Conservation (phyloP, 306 rosid genomes). For the Cucurbita pepo region DNA sequence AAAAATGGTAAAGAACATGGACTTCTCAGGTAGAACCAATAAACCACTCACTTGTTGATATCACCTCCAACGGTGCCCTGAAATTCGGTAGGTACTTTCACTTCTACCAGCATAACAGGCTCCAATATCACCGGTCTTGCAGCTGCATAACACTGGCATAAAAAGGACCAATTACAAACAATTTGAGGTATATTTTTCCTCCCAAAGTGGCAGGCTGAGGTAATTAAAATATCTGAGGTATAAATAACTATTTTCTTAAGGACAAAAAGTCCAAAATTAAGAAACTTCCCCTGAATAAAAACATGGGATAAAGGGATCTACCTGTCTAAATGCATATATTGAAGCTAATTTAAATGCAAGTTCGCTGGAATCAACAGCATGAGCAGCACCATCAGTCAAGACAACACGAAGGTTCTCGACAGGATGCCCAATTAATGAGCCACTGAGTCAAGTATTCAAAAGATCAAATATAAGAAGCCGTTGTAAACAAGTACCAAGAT, state of each 20-base stretch:
- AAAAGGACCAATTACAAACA: not conserved
- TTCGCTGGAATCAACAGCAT: slow-evolving; percentile 96
- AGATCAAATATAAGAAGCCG: not conserved
- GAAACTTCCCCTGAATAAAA: not conserved
- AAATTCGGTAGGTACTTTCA: slow-evolving; percentile 93
- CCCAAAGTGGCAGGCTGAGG: not conserved
- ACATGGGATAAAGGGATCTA: slow-evolving; percentile 5
- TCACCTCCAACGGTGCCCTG: slow-evolving; percentile 98
- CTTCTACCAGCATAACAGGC: slow-evolving; percentile 93
- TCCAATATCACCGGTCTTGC: slow-evolving; percentile 89
- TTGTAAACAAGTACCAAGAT: not conserved
- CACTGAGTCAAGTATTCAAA: slow-evolving; percentile 37
- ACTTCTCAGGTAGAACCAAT: not conserved
- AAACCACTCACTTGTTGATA: slow-evolving; percentile 64
- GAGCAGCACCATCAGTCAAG: slow-evolving; percentile 90
- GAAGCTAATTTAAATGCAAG: slow-evolving; percentile 96
- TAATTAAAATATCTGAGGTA: not conserved
- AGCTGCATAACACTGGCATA: slow-evolving; percentile 56
- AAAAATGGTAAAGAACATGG: slow-evolving; percentile 7
- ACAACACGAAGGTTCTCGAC: slow-evolving; percentile 78
- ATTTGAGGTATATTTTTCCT: not conserved
- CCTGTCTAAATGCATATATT: slow-evolving; percentile 97
- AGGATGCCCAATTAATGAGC: slow-evolving; percentile 93
- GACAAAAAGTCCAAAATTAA: not conserved
- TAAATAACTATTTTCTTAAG: not conserved